phyloP scores from a whole-genome alignment of 441 rosid species.

The Croton laevigatus region DNA sequence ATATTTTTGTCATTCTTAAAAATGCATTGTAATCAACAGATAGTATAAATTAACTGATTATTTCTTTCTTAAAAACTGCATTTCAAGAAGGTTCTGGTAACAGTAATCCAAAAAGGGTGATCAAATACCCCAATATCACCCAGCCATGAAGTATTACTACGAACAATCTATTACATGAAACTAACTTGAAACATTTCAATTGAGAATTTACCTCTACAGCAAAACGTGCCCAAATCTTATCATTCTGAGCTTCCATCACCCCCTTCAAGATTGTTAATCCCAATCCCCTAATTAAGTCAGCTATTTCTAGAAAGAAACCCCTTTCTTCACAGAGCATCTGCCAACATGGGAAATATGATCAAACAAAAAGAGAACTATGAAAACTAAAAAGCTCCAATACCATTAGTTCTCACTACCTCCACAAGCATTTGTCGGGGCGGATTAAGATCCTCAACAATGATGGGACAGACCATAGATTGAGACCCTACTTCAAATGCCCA shows the following conservation, averaged over 20 bases:
- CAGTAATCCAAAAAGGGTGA: background rate
- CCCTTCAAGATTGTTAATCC: slow-evolving; percentile 95
- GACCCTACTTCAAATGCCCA: slow-evolving; percentile 98
- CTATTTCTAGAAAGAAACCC: slow-evolving; percentile 90
- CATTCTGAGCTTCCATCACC: slow-evolving; percentile 69
- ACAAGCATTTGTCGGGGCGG: slow-evolving; percentile 88
- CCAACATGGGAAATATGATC: slow-evolving; percentile 2
- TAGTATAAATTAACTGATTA: background rate
- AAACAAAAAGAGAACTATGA: slow-evolving; percentile 11
- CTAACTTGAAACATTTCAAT: background rate
- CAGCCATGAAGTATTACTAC: background rate
- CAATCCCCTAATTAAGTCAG: slow-evolving; percentile 77
- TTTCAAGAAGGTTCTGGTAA: background rate
- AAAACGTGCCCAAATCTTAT: slow-evolving; percentile 90
- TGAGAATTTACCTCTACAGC: slow-evolving; percentile 66
- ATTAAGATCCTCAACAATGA: slow-evolving; percentile 85
- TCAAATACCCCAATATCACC: background rate
- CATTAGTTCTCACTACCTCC: slow-evolving; percentile 52
- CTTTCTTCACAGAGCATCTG: slow-evolving; percentile 95
- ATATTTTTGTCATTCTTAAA: background rate
- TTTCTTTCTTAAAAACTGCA: background rate
- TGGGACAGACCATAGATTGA: slow-evolving; percentile 79
- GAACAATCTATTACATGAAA: background rate
- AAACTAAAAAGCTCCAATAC: slow-evolving; percentile 15
- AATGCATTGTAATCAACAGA: background rate